Base-by-base conservation (phyloP, 306 rosid species). In the Quercus gilva region DNA sequence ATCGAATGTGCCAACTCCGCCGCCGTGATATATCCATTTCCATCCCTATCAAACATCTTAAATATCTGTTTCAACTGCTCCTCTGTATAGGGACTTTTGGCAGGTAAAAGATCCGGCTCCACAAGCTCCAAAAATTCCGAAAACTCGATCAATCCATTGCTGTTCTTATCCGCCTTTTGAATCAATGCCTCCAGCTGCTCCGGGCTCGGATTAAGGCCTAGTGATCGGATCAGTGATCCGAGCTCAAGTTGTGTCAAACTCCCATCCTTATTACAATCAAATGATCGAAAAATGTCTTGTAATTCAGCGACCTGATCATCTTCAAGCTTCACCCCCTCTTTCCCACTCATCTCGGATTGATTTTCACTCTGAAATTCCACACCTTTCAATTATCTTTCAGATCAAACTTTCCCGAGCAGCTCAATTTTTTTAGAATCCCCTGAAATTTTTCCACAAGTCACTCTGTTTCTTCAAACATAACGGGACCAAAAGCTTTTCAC, bases 1-100 rank as follows among this genome's bases (percentile, higher is more conserved):
- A 95, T 95, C 6, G 99, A 95, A 79, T 90, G 94, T 5, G 99
- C 99, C 88, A 95, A 73, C 90, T 95, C 97, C 0, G 97, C 96
- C 1, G 94, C 98, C 0, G 98, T 95, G 71, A 95, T 95, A 69
- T 74, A 89, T 25, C 99, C 99, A 23, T 95, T 95, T 4, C 98
- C 96, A 43, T 92, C 98, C 59, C 98, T 77, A 15, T 95, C 97
- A 17, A 95, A 92, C 94, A 92, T 83, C 69, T 82, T 73, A 71
- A 95, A 95, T 45, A 95, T 68, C 79, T 89, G 90, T 65, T 45
- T 75, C 29, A 95, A 80, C 81, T 95, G 96, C n/a, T 86, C 92
- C 76, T 95, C 94, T 18, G 97, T 88, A 83, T 95, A 95, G 1
- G 99, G 99, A 0, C 94, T 91, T 79, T 88, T 90, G 1, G 90